phyloP scores from a whole-genome alignment of 2,329 filamentous ascomycete genomes.

The Colletotrichum simmondsii region DNA sequence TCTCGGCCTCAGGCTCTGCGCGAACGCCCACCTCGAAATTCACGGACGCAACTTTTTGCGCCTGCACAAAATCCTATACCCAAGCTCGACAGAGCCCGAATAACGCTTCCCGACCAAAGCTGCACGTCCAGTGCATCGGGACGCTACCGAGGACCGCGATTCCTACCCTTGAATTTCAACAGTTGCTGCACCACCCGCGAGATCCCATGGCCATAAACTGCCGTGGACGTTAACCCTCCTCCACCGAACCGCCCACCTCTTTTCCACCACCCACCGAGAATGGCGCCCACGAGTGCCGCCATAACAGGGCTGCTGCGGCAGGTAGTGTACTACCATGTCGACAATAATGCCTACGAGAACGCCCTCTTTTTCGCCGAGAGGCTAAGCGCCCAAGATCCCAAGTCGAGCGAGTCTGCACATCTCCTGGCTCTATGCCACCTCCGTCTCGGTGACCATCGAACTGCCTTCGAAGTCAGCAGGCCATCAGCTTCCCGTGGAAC shows the following conservation, averaged over 20 bases:
- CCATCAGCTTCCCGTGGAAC: conserved; percentile 74
- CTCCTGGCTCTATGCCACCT: conserved; percentile 88
- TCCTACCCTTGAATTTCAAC: conserved; percentile 9
- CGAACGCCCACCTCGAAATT: conserved; percentile 30
- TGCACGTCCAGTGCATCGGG: conserved; percentile 13
- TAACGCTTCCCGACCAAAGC: conserved; percentile 5
- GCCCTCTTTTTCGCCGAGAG: conserved; percentile 94
- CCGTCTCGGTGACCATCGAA: conserved; percentile 83
- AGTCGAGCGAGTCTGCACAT: conserved; percentile 83
- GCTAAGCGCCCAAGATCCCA: conserved; percentile 84
- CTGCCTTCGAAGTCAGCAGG: conserved; percentile 86
- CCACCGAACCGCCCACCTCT: conserved; percentile 12
- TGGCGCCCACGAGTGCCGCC: conserved; percentile 64
- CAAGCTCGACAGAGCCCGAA: conserved; percentile 28
- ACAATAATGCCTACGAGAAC: conserved; percentile 89
- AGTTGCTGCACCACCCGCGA: not conserved
- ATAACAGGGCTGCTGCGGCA: conserved; percentile 67
- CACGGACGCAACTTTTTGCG: conserved; percentile 32
- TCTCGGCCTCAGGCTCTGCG: conserved; percentile 22
- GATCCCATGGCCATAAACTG: conserved; percentile 31
- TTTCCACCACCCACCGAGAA: conserved; percentile 41
- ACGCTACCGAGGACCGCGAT: conserved; percentile 7
- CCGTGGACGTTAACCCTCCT: conserved; percentile 30
- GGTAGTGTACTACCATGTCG: conserved; percentile 77
- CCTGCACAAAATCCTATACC: conserved; percentile 15